Evolutionary conservation across 768 basidiomycete genomes (phyloP), one percentile per base, ranked within the genome.

Genomic region (Phaffia australis): DNA sequence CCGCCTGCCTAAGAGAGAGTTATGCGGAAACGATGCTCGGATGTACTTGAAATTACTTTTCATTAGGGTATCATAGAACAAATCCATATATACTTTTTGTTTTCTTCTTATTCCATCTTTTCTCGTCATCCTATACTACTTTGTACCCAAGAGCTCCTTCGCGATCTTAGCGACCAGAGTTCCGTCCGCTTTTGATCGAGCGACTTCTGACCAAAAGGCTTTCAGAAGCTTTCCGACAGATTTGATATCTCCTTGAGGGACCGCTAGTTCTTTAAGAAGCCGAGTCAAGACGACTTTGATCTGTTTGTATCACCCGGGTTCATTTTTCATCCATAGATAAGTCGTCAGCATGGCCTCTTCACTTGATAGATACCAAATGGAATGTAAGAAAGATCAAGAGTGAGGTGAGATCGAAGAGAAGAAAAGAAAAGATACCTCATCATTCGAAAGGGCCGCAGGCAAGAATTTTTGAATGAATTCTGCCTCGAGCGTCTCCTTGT

Each of bases 1-100:
- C 94, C 94, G 0, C 94, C 94, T n/a, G 94, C 93, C 0, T 94
- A 77, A 65, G 0, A 15, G 48, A 32, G 46, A 51, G 23, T 50
- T 27, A 56, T 9, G 54, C n/a, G n/a, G 35, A 11, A 42, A 42
- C 35, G 35, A 11, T 11, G 11, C 35, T 42, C 11, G 6, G 6
- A 42, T 42, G 11, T 4, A 42, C 35, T 11, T 42, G 4, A 42
- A 4, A 42, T 42, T 4, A 11, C 35, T 42, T 42, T 42, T 11
- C 4, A 5, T 42, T 42, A 42, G 35, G 11, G 35, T 11, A 11
- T 42, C 11, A 42, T 42, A 42, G 4, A 42, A 42, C 11, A 11
- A 42, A 42, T 5, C 4, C 35, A 42, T 42, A 4, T 42, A 42
- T 42, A 42, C 35, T 42, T 42, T 42, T 42, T 42, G 35, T 42